Base-by-base conservation (phyloP, 2,329 filamentous ascomycete species). In the Epicoccum sorghinum region DNA sequence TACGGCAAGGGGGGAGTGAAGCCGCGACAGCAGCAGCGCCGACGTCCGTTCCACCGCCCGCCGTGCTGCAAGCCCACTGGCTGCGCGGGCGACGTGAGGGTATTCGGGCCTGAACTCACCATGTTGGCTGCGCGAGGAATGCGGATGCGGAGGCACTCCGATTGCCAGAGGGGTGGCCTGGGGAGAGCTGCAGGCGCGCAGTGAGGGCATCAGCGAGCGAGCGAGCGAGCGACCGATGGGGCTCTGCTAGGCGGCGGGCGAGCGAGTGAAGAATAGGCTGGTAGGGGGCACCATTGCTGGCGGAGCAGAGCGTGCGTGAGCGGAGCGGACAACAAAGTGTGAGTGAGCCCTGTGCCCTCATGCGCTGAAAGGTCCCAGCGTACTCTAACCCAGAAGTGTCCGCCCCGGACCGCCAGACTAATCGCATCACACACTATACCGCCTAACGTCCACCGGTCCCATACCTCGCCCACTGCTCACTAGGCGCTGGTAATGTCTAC, bases 111-210 rank as follows among this genome's bases (percentile, higher is more conserved):
- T 29, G 33, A 1, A 65, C 65, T 65, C 59, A 66, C 64, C 64
- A 67, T 67, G 41, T 50, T 57, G 47, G 55, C 58, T 52, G 54
- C 44, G 30, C 47, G 55, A 60, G 50, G 60, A 61, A 57, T 60
- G 64, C 59, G 57, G 61, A 57, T 60, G 64, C 59, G 57, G 61
- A 58, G 57, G 42, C 37, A 48, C 49, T 51, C 54, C 55, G 47
- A 49, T 55, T 52, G 60, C 62, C 64, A 60, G 54, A 42, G 51
- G 59, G 59, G 61, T 52, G 46, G 52, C 47, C 47, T 47, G 57
- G 14, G 64, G 51, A 59, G 50, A 52, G 51, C 58, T 47, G 46
- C 27, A 47, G 44, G 53, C 32, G 51, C 33, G 22, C 44, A 40
- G 38, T 42, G 59, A 44, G 41, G 46, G 47, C 52, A 50, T 46